Conservation (phyloP, 441 rosid species). For the Pelargonium australe region DNA sequence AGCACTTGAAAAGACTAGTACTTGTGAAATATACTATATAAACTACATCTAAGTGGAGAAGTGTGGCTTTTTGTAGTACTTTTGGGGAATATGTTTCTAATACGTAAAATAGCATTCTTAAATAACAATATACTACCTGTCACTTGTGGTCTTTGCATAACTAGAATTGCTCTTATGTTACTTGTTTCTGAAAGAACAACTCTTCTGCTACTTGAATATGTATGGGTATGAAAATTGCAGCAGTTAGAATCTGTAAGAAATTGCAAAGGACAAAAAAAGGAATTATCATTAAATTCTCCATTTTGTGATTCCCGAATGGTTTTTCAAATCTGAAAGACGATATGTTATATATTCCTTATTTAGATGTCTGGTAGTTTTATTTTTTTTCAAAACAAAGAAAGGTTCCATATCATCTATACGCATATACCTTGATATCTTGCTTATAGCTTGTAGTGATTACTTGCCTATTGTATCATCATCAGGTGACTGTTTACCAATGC, state of each 20-base stretch:
- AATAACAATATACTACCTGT: not conserved
- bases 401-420: not conserved
- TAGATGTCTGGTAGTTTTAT: constrained; percentile 1
- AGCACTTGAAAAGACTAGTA: not conserved
- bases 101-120: not conserved
- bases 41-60: not conserved
- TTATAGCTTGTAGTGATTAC: not conserved
- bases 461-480: constrained; percentile 14
- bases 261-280: not conserved
- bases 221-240: not conserved
- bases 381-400: not conserved
- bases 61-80: not conserved
- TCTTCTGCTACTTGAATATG: not conserved
- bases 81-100: not conserved
- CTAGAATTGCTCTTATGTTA: not conserved
- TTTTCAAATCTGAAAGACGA: not conserved
- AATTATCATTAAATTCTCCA: constrained; percentile 1
- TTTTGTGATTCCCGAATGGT: not conserved
- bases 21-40: no score
- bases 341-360: not conserved
- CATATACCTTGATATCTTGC: constrained; percentile 8
- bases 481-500: constrained; percentile 90
- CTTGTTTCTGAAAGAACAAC: constrained; percentile 1
- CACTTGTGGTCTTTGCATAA: not conserved
- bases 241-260: no score